phyloP scores from a whole-genome alignment of 441 rosid genomes.

The Capsella rubella region DNA sequence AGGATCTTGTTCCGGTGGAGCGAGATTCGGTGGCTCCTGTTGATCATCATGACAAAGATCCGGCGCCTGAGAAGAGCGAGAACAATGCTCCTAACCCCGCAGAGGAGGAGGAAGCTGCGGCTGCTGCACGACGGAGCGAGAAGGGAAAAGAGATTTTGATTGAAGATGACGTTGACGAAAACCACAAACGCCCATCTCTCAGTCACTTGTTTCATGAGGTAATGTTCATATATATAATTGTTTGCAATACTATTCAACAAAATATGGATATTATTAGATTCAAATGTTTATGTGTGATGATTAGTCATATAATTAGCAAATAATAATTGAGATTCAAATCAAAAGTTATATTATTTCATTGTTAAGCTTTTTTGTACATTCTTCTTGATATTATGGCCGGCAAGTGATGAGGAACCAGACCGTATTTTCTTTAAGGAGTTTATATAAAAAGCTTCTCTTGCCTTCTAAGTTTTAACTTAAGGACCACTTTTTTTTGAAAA shows the following conservation, averaged over 20 bases:
- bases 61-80: conserved; percentile 34
- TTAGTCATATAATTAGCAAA: not conserved
- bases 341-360: not conserved
- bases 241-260: not conserved
- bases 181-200: conserved; percentile 55
- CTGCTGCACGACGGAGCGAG: conserved; percentile 38
- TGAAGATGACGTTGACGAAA: conserved; percentile 45
- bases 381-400: not conserved
- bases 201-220: conserved; percentile 71
- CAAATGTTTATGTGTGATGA: not conserved
- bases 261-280: not conserved
- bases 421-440: not conserved
- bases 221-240: no score
- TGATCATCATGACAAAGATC: conserved; percentile 25
- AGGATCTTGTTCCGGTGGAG: conserved; percentile 37
- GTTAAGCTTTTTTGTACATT: not conserved
- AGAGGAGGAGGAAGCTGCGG: conserved; percentile 45
- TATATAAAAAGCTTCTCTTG: conserved; percentile 11
- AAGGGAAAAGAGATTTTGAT: conserved; percentile 49
- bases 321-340: not conserved
- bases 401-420: not conserved
- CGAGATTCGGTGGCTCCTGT: conserved; percentile 41
- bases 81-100: conserved; percentile 35
- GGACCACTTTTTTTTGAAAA: not conserved
- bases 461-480: conserved; percentile 16